Conservation (phyloP, 164 flowering plant species). For the Protea cynaroides region DNA sequence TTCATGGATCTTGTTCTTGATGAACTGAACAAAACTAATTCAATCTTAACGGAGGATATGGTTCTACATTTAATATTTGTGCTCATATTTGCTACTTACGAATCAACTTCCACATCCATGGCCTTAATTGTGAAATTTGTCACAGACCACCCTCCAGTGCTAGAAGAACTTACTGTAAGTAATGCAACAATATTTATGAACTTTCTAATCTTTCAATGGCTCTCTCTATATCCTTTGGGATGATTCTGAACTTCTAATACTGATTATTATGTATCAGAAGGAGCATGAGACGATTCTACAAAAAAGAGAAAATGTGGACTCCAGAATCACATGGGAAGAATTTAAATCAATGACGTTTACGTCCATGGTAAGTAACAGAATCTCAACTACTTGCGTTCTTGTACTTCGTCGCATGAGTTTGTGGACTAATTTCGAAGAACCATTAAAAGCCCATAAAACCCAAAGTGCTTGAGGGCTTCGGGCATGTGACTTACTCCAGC, state of each 20-base stretch:
- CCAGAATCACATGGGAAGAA: slow-evolving; percentile 5
- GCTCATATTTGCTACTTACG: not conserved
- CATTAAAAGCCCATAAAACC: no score
- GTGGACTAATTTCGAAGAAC: no score
- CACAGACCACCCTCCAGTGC: slow-evolving; percentile 1
- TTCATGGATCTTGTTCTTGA: not conserved
- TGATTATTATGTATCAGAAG: not conserved
- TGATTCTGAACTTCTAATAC: not conserved
- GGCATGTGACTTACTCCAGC: no score
- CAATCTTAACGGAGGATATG: not conserved
- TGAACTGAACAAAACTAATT: not conserved
- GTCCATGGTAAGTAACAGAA: not conserved
- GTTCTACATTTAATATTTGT: not conserved
- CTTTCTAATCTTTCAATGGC: not conserved
- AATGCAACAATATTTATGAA: no score
- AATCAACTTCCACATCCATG: not conserved
- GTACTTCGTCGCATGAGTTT: no score
- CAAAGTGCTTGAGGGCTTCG: no score
- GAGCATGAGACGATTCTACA: slow-evolving; percentile 2
- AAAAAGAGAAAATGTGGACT: not conserved
- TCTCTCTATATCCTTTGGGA: not conserved
- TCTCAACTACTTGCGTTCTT: no score
- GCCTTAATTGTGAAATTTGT: not conserved
- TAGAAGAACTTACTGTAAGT: not conserved
- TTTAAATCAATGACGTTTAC: slow-evolving; percentile 11